These are phyloP conservation scores for Ziziphus jujuba DNA, from an alignment of 306 rosid genomes.

Conservation along the genomic window DNA sequence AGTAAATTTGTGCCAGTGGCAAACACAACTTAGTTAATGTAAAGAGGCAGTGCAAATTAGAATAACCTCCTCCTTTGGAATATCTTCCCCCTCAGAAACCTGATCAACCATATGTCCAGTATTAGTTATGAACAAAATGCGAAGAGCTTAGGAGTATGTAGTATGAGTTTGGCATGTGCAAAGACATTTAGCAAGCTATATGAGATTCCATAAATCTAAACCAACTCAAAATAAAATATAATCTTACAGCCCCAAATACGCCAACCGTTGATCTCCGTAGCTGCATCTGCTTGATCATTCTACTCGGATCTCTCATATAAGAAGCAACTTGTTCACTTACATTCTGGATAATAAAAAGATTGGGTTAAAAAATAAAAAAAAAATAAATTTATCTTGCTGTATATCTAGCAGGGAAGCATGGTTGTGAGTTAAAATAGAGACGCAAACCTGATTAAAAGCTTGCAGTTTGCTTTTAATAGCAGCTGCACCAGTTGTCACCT, in stretches of 20 bases:
- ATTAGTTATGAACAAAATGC: slow-evolving; percentile 21
- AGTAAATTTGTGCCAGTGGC: neutral
- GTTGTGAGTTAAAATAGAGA: slow-evolving; percentile 23
- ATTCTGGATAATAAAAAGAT: slow-evolving; percentile 45
- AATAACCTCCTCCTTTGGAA: slow-evolving; percentile 43
- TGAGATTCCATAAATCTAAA: neutral
- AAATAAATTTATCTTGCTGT: neutral
- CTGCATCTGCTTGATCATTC: slow-evolving; percentile 86
- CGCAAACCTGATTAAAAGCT: slow-evolving; percentile 83
- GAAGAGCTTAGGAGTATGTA: neutral
- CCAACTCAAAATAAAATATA: neutral
- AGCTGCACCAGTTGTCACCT: slow-evolving; percentile 86
- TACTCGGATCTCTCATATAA: slow-evolving; percentile 92
- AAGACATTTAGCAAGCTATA: neutral
- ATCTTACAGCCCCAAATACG: slow-evolving; percentile 73
- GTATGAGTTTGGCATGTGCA: neutral
- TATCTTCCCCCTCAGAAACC: slow-evolving; percentile 40
- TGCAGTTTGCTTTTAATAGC: slow-evolving; percentile 78
- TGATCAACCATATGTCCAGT: slow-evolving; percentile 31
- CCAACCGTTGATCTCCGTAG: slow-evolving; percentile 54
- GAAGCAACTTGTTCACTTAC: slow-evolving; percentile 77
- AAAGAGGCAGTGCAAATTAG: neutral
- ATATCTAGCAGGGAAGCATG: neutral
- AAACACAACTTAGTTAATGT: neutral
- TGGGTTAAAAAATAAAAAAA: slow-evolving; percentile 9